These are phyloP conservation scores for Phytopythium mirpurense DNA, from an alignment of 352 stramenopile genomes.

Conservation along the genomic window DNA sequence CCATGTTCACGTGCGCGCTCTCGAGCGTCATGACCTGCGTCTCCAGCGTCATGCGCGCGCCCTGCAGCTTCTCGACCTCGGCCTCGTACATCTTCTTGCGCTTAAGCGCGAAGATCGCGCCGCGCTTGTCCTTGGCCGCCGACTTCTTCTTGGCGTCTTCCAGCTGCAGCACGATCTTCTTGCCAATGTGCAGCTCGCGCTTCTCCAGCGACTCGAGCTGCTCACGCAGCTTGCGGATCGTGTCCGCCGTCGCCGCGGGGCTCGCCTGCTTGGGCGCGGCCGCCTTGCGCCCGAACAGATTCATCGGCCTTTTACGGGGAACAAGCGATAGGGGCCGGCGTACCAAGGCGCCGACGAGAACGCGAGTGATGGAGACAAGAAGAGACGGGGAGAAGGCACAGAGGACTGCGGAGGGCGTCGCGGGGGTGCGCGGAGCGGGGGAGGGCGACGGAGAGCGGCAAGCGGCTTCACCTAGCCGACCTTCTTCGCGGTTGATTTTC, in stretches of 20 bases:
- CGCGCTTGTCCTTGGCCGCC: constrained; percentile 95
- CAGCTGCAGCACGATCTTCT: constrained; percentile 93
- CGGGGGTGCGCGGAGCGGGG: too few relatives aligned
- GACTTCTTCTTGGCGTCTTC: constrained; percentile 96
- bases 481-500: constrained; percentile 7
- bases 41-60: constrained; percentile 96
- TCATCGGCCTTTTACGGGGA: constrained; percentile 37
- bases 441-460: too few relatives aligned
- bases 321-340: too few relatives aligned
- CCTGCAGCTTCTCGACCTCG: constrained; percentile 97
- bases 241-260: constrained; percentile 74
- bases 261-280: constrained; percentile 43
- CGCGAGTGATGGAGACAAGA: too few relatives aligned
- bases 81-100: constrained; percentile 98
- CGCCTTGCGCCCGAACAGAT: constrained; percentile 82
- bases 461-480: too few relatives aligned
- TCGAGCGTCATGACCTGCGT: constrained; percentile 90
- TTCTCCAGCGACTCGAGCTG: constrained; percentile 91
- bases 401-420: background rate
- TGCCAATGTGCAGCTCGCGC: constrained; percentile 94
- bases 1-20: constrained; percentile 93
- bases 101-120: constrained; percentile 97
- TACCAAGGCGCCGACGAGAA: too few relatives aligned
- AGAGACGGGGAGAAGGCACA: background rate
- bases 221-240: constrained; percentile 88